Base-by-base conservation (phyloP, 768 basidiomycete genomes). In the Tremella mesenterica region DNA sequence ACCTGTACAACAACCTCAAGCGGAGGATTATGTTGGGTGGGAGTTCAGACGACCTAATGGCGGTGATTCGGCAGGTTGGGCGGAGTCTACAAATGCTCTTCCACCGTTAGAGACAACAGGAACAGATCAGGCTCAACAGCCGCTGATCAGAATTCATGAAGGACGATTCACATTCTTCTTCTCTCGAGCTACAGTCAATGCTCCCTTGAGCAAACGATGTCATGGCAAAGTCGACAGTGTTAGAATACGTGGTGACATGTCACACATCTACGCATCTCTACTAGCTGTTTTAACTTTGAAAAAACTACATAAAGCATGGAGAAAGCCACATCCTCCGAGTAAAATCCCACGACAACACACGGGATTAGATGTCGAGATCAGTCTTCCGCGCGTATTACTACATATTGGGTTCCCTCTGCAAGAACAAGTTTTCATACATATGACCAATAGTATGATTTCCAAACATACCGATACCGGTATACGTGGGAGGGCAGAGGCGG, bases 201-300 rank as follows among this genome's bases (percentile, higher is more conserved):
- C 44, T 6, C 44, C 21, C 25, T 31, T 41, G 4, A 16, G 20
- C 13, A 20, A 50, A 12, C 49, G 16, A 14, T 12, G 36, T 10
- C 21, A 20, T n/a, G 36, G 36, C 14, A 38, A 54, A 23, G 27
- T 66, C 4, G 54, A 46, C 18, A 28, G 48, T 20, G 59, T 60
- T 44, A 43, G 60, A 26, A 44, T 58, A 9, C 45, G 66, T 34
- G 56, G 67, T 44, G 79, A 82, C 53, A 70, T 77, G 10, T 79
- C 81, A 14, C 82, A 85, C 66, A 75, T 84, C 27, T 91, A 91
- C 67, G 83, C 81, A 60, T 61, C 77, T 14, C 75, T 90, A 38
- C 78, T 88, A 44, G 85, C 83, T 9, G 46, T 77, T 7, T 78
- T 79, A 43, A 81, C 81, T 2, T 27, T 85, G 13, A 72, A 76